Conservation (phyloP, 176 grass and related monocot genomes). For the Bothriochloa decipiens region DNA sequence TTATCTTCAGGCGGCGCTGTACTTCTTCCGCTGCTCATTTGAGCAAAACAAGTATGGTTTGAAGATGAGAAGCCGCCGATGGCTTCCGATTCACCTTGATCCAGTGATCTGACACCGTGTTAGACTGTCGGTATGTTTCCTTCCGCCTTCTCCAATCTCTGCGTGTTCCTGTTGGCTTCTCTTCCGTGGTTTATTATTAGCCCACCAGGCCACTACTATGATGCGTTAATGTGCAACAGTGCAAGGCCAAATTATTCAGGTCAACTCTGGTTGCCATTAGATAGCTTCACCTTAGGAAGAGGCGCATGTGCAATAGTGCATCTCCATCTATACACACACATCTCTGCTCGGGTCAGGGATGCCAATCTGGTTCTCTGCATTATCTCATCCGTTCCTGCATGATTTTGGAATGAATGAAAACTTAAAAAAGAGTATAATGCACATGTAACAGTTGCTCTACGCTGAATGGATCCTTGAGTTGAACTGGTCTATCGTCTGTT, state of each 20-base stretch:
- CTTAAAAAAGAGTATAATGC: background rate
- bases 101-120: slow-evolving; percentile 24
- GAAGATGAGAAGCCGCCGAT: slow-evolving; percentile 65
- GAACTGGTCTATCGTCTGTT: slow-evolving; percentile 1
- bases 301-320: slow-evolving; percentile 1
- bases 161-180: slow-evolving; percentile 3
- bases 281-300: slow-evolving; percentile 15
- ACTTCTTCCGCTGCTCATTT: slow-evolving; percentile 23
- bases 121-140: slow-evolving; percentile 10
- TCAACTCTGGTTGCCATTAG: slow-evolving; percentile 39
- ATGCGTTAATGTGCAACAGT: background rate
- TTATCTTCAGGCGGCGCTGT: slow-evolving; percentile 39
- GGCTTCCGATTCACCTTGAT: slow-evolving; percentile 63
- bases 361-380: slow-evolving; percentile 26
- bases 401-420: slow-evolving; percentile 16
- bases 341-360: background rate
- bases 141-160: slow-evolving; percentile 1
- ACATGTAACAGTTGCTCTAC: background rate
- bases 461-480: slow-evolving; percentile 9
- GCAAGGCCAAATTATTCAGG: slow-evolving; percentile 1
- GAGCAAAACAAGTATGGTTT: slow-evolving; percentile 27
- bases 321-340: background rate
- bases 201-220: slow-evolving; percentile 9
- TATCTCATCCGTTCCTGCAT: slow-evolving; percentile 6
- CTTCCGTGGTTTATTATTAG: slow-evolving; percentile 27